Percentiles rank a stretch among this genome's conserved stretches.
phyloP scores from a whole-genome alignment of 1,284 basidiomycete genomes.

The Puccinia sorghi region DNA sequence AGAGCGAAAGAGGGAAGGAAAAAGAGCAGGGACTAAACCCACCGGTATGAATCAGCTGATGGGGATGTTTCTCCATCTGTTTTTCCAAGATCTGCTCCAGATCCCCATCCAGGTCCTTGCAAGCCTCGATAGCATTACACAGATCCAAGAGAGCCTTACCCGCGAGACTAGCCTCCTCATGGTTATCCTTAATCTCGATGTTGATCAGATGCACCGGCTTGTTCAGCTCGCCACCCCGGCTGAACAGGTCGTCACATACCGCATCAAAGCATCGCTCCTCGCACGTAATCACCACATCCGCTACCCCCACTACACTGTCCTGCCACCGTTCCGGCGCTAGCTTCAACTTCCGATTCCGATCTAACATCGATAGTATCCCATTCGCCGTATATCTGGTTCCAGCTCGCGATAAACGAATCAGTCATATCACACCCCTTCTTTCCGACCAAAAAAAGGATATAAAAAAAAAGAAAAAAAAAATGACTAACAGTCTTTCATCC shows the following conservation, averaged over 20 bases:
- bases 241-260: constrained; percentile 92
- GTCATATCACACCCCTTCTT: background rate
- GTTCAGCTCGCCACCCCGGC: constrained; percentile 86
- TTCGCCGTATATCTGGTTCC: constrained; percentile 81
- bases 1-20: background rate
- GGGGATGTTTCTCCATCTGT: constrained; percentile 87
- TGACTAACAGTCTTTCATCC: constrained; percentile 76
- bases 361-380: constrained; percentile 94
- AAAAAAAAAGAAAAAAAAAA: constrained; percentile 2
- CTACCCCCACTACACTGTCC: constrained; percentile 72
- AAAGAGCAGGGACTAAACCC: background rate
- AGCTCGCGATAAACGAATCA: background rate
- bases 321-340: constrained; percentile 95
- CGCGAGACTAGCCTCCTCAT: constrained; percentile 94
- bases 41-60: constrained; percentile 81
- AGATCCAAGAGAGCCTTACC: constrained; percentile 93
- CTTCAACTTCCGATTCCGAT: constrained; percentile 91
- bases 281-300: constrained; percentile 97
- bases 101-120: constrained; percentile 83
- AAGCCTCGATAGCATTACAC: constrained; percentile 72
- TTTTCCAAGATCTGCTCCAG: constrained; percentile 79
- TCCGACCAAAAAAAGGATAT: background rate
- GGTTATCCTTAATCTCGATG: constrained; percentile 98
- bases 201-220: constrained; percentile 95
- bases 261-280: constrained; percentile 98